Evolutionary conservation across 352 stramenopile species (phyloP).

Genomic region (Pythium aquatile): DNA sequence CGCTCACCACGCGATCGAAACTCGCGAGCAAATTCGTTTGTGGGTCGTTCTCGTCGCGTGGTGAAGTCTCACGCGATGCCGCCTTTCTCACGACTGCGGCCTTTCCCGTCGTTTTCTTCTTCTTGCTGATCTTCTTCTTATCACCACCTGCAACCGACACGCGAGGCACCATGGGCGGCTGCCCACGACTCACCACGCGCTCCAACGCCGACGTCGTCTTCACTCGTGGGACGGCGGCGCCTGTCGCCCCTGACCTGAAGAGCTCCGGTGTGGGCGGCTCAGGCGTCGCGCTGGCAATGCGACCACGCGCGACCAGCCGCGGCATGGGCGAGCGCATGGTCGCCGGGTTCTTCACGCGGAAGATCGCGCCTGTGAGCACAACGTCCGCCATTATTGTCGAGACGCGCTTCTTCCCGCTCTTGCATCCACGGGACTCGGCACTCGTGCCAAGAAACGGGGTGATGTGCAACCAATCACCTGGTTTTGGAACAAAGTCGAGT

Average conservation of each 20-base stretch:
- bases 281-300: constrained; percentile 21
- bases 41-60: neutral
- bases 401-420: neutral
- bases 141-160: neutral
- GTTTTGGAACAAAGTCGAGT: neutral
- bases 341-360: constrained; percentile 28
- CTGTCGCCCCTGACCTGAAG: neutral
- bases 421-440: neutral
- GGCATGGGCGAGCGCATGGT: constrained; percentile 25
- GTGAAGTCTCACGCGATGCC: neutral
- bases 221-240: too few relatives aligned
- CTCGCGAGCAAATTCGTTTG: constrained; percentile 6
- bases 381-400: constrained; percentile 34
- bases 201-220: constrained; percentile 13
- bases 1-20: constrained; percentile 21
- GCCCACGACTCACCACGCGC: constrained; percentile 2
- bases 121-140: neutral
- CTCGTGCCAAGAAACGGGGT: neutral
- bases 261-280: constrained; percentile 13
- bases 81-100: neutral
- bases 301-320: constrained; percentile 15
- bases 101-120: constrained; percentile 1
- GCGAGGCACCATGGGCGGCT: neutral
- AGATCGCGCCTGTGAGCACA: constrained; percentile 32
- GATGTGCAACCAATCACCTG: neutral